Conservation (phyloP, 768 basidiomycete species). For the Leucocoprinus sp. region DNA sequence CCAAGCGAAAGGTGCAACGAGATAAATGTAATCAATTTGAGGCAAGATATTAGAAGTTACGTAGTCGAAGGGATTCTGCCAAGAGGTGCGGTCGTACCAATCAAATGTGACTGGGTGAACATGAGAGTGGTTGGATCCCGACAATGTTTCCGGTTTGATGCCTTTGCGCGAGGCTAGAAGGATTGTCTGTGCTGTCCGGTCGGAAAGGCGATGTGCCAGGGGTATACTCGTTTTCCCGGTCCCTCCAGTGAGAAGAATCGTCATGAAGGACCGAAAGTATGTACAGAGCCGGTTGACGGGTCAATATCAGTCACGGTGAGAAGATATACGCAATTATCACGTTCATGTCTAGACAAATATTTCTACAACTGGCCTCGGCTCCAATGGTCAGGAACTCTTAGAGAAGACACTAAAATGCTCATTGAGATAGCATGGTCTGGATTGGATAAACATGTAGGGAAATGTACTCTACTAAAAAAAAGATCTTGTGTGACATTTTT, state of each 20-base stretch:
- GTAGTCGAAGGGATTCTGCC: conserved; percentile 9
- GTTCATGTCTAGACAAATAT: no score
- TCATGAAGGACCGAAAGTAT: conserved; percentile 15
- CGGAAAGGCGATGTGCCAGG: conserved; percentile 20
- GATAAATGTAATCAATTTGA: conserved; percentile 23
- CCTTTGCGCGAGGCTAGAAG: conserved; percentile 25
- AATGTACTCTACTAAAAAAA: no score
- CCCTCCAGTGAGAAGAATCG: conserved; percentile 30
- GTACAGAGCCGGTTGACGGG: background rate
- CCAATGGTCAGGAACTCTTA: no score
- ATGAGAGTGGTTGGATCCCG: conserved; percentile 2
- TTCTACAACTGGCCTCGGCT: no score
- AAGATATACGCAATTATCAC: no score
- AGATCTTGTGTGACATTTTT: no score
- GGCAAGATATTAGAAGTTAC: background rate
- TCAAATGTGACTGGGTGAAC: conserved; percentile 26
- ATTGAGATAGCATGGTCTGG: no score
- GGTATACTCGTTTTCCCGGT: conserved; percentile 24
- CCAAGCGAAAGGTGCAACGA: conserved; percentile 19
- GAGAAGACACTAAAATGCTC: no score
- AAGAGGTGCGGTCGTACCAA: conserved; percentile 25
- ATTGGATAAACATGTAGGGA: no score
- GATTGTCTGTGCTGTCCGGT: conserved; percentile 18
- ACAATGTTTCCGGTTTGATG: background rate
- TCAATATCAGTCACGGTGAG: no score